Evolutionary conservation across 208 protist genomes (phyloP).

Genomic region (Trypanosoma cruzi): DNA sequence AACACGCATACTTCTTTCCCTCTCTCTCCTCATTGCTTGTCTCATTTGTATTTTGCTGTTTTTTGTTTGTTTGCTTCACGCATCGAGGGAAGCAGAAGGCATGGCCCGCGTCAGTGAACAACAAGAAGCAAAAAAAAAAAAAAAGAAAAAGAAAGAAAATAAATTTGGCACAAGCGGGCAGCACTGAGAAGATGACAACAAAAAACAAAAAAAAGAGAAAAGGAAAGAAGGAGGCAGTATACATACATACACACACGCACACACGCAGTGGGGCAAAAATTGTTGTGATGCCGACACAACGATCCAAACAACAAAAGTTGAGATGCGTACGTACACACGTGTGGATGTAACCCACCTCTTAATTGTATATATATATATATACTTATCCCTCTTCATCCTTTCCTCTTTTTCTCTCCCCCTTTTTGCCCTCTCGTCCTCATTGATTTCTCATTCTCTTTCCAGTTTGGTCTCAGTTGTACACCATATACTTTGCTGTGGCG

Average conservation of each 20-base stretch:
- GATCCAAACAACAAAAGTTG: background rate
- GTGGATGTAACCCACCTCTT: too few relatives aligned
- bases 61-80: background rate
- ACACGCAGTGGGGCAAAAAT: background rate
- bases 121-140: conserved; percentile 11
- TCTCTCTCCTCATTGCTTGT: background rate
- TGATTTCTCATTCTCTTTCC: background rate
- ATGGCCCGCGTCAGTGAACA: background rate
- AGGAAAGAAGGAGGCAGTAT: background rate
- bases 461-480: conserved; percentile 96
- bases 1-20: background rate
- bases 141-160: conserved; percentile 2
- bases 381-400: background rate
- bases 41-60: background rate
- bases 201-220: background rate
- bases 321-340: background rate
- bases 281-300: background rate
- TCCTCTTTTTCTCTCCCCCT: conserved; percentile 12
- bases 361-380: conserved; percentile 12
- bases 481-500: conserved; percentile 99
- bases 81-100: background rate
- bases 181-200: too few relatives aligned
- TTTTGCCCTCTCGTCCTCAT: background rate
- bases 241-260: too few relatives aligned
- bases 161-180: too few relatives aligned